phyloP scores from a whole-genome alignment of 495 filamentous ascomycete genomes.

The Aspergillus sclerotiicarbonarius region DNA sequence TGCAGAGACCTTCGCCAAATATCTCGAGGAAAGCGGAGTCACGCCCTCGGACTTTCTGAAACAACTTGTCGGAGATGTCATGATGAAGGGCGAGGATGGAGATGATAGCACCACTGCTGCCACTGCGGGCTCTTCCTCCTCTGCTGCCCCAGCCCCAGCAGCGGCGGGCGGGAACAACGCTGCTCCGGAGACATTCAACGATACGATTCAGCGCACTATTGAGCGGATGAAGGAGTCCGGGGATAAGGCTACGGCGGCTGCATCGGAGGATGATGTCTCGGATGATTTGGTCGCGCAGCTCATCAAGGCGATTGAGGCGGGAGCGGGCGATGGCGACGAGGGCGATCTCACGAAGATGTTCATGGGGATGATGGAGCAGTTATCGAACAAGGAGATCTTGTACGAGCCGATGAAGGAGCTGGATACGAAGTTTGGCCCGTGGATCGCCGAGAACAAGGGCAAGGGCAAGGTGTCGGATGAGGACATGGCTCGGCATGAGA shows the following conservation, averaged over 20 bases:
- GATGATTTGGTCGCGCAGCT: constrained; percentile 84
- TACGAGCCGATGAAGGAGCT: constrained; percentile 99
- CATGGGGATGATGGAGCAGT: constrained; percentile 95
- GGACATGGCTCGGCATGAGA: constrained; percentile 75
- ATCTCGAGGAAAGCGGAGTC: constrained; percentile 73
- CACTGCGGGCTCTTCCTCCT: constrained; percentile 4
- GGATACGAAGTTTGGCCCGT: constrained; percentile 82
- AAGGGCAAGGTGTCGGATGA: constrained; percentile 58
- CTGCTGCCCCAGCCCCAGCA: constrained; percentile 22
- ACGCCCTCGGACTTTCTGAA: constrained; percentile 75
- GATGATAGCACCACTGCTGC: not conserved
- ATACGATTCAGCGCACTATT: constrained; percentile 87
- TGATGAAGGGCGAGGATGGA: constrained; percentile 62
- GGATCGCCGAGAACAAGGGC: constrained; percentile 75
- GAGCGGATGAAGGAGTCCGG: constrained; percentile 88
- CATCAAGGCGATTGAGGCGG: constrained; percentile 71
- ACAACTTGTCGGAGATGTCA: constrained; percentile 75
- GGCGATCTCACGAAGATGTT: constrained; percentile 92
- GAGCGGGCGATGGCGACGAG: constrained; percentile 56
- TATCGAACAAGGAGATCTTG: constrained; percentile 96
- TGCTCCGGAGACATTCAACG: constrained; percentile 68
- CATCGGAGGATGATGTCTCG: constrained; percentile 58
- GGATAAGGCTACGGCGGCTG: constrained; percentile 76
- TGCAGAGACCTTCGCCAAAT: constrained; percentile 63
- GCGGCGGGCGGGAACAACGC: constrained; percentile 15